phyloP scores from a whole-genome alignment of 306 rosid genomes.

The Fragaria vesca region DNA sequence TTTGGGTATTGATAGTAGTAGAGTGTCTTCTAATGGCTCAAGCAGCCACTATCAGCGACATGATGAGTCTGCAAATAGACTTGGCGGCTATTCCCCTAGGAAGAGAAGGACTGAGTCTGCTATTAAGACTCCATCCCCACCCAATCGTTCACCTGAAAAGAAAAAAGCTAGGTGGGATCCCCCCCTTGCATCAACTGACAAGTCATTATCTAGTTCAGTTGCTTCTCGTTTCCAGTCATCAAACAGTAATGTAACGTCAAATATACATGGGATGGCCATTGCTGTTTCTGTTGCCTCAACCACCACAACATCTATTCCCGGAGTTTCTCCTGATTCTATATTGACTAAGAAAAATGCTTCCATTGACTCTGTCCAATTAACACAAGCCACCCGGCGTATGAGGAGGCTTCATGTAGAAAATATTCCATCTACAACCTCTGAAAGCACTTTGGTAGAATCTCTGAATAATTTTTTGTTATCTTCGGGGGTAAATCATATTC shows the following conservation, averaged over 20 bases:
- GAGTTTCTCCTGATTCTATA: conserved; percentile 34
- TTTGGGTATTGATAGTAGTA: conserved; percentile 53
- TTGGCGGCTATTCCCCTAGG: conserved; percentile 98
- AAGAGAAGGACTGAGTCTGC: conserved; percentile 85
- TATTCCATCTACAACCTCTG: conserved; percentile 73
- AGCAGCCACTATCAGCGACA: conserved; percentile 58
- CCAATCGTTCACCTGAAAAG: conserved; percentile 59
- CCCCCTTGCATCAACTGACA: conserved; percentile 47
- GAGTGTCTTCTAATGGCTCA: conserved; percentile 61
- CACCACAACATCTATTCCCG: conserved; percentile 34
- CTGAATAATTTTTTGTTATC: conserved; percentile 67
- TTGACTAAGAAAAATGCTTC: conserved; percentile 48
- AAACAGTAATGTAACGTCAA: conserved; percentile 41
- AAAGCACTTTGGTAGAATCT: conserved; percentile 69
- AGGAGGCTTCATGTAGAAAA: conserved; percentile 93
- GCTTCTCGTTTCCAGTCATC: conserved; percentile 47
- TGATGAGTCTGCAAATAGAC: conserved; percentile 59
- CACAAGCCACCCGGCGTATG: conserved; percentile 91
- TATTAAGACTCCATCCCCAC: conserved; percentile 77
- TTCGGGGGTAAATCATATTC: conserved; percentile 53
- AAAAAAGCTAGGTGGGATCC: conserved; percentile 85
- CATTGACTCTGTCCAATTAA: conserved; percentile 75
- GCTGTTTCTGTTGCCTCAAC: conserved; percentile 46
- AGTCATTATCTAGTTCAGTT: conserved; percentile 44
- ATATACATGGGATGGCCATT: conserved; percentile 39